phyloP scores from a whole-genome alignment of 257 asterid species.

The Sherardia arvensis region DNA sequence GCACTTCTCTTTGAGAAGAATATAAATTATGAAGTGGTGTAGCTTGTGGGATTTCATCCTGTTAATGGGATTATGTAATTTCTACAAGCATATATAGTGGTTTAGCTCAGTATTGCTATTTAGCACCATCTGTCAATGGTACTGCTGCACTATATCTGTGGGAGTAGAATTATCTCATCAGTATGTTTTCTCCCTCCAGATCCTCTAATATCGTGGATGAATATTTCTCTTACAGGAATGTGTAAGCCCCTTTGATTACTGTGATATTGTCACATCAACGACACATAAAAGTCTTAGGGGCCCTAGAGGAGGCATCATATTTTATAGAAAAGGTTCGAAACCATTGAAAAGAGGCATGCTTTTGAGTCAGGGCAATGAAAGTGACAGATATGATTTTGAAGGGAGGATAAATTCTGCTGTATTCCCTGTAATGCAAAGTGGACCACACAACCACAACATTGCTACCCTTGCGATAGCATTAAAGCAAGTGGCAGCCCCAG shows the following conservation, averaged over 20 bases:
- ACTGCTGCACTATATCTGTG: neutral
- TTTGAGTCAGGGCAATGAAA: slow-evolving; percentile 56
- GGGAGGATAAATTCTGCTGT: slow-evolving; percentile 86
- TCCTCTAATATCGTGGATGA: slow-evolving; percentile 6
- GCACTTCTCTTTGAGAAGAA: neutral
- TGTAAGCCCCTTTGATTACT: slow-evolving; percentile 67
- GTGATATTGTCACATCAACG: slow-evolving; percentile 80
- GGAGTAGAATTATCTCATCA: neutral
- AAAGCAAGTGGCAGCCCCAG: slow-evolving; percentile 80
- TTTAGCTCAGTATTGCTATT: neutral
- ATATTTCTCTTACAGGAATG: slow-evolving; percentile 51
- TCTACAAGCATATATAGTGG: neutral
- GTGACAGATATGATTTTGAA: slow-evolving; percentile 76
- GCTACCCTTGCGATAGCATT: slow-evolving; percentile 83
- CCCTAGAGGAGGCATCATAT: slow-evolving; percentile 86
- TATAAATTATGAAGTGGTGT: neutral
- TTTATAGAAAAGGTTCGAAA: slow-evolving; percentile 72
- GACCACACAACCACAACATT: slow-evolving; percentile 88
- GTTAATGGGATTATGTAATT: neutral
- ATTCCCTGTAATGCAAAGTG: slow-evolving; percentile 85
- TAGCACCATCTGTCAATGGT: neutral
- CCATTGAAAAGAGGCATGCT: slow-evolving; percentile 69
- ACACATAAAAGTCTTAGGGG: slow-evolving; percentile 95
- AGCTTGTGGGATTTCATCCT: neutral
- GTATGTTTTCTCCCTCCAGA: slow-evolving; percentile 2